Base-by-base conservation (phyloP, 1,284 basidiomycete genomes). In the Cutaneotrichosporon sp. region DNA sequence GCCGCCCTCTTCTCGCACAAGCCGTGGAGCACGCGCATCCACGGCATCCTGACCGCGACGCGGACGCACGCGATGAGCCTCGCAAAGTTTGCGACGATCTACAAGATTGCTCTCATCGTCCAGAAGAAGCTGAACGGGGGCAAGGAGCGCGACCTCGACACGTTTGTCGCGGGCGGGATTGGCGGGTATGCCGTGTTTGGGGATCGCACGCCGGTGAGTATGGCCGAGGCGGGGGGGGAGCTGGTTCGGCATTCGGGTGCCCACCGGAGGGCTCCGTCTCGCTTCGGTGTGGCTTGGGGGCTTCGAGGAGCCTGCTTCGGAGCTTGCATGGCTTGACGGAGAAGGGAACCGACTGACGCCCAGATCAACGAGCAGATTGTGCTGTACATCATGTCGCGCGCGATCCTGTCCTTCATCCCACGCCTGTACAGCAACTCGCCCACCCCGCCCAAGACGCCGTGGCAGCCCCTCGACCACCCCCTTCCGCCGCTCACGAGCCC, bases 351-450 rank as follows among this genome's bases (percentile, higher is more conserved):
- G 13, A 33, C 49, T 54, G 29, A 59, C 50, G 43, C 13, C 6
- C 66, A 80, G 78, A 90, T 99, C 66, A 99, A 99, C 75, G 95
- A 99, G 78, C 97, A 99, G 91, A 98, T 99, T 68, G 97, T 99
- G 11, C 87, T 99, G 60, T 99, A 99, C 76, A 91, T 95, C 67
- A 87, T 90, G 66, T 92, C 91, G 20, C 88, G 94, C 57, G 90
- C 93, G 45, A 83, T 95, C 56, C 88, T 93, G 22, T 90, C 93
- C 4, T 87, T 94, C 82, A 83, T 97, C 36, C 91, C 94, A 8
- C 87, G 94, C 67, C 67, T 79, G 34, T 75, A 79, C 75, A 52
- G 71, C 55, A 56, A 66, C 58, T n/a, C 73, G 61, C 73, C 78
- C 11, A 69, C 68, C 34, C 72, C 79, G 11, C 75, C 79, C 24